A percentile compares a stretch with the other conserved stretches of the same genome.
phyloP scores from a whole-genome alignment of 495 filamentous ascomycete genomes.

The Neurospora sp. region DNA sequence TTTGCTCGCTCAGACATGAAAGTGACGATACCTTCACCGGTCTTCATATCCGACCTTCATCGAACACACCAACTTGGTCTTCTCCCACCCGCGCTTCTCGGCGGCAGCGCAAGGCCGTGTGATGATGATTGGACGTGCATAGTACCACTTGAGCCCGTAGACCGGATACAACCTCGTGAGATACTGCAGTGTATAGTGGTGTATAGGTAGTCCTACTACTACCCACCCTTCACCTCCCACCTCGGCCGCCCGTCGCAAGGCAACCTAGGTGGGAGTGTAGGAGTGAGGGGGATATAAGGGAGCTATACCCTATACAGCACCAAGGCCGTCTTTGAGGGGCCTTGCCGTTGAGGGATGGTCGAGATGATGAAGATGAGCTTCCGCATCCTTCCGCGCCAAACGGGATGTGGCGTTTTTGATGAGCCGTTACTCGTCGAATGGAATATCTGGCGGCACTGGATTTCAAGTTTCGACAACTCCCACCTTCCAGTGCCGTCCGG shows the following conservation, averaged over 20 bases:
- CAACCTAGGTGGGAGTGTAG: neutral
- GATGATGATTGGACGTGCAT: neutral
- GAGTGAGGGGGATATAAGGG: neutral
- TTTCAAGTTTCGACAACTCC: conserved; percentile 2
- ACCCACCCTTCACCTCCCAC: neutral
- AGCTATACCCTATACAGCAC: neutral
- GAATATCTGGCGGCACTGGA: conserved; percentile 3
- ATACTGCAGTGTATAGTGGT: neutral
- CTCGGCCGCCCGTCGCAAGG: neutral
- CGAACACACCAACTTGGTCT: conserved; percentile 16
- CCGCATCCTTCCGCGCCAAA: conserved; percentile 24
- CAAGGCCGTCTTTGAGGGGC: neutral
- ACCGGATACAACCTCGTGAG: neutral
- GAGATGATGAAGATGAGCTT: neutral
- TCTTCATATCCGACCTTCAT: conserved; percentile 13
- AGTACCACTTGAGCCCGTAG: neutral
- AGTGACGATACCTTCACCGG: conserved; percentile 14
- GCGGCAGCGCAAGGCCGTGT: neutral
- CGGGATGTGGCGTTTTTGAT: conserved; percentile 12
- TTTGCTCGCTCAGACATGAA: neutral
- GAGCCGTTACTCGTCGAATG: conserved; percentile 1
- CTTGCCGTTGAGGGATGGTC: neutral
- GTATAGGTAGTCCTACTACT: neutral
- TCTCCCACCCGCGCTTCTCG: conserved; percentile 1
- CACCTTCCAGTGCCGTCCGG: neutral